Percentiles rank a stretch among this genome's conserved stretches.
These are phyloP conservation scores for Dendrocalamus latiflorus DNA, from an alignment of 202 grass and related monocot species.

Conservation along the genomic window DNA sequence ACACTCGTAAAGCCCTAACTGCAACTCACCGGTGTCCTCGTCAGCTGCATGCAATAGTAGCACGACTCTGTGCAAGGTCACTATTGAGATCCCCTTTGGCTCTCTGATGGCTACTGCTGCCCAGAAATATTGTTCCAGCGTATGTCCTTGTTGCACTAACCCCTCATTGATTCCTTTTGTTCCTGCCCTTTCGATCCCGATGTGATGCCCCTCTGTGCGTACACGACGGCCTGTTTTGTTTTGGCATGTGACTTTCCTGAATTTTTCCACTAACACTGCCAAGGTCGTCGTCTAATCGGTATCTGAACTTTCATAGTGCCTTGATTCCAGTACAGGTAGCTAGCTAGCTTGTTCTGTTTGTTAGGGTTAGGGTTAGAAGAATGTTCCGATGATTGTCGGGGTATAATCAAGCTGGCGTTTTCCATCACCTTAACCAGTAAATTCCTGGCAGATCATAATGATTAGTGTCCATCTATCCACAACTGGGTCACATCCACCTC, in stretches of 20 bases:
- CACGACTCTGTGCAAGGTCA: slow-evolving; percentile 32
- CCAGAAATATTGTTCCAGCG: slow-evolving; percentile 24
- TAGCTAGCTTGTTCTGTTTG: slow-evolving; percentile 37
- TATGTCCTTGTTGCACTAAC: slow-evolving; percentile 34
- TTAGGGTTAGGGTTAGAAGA: slow-evolving; percentile 22
- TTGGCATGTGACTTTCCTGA: slow-evolving; percentile 34
- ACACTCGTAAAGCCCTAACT: slow-evolving; percentile 33
- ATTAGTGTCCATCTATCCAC: background rate
- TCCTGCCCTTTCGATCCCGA: slow-evolving; percentile 42
- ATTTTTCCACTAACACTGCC: slow-evolving; percentile 30
- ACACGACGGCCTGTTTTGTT: slow-evolving; percentile 25
- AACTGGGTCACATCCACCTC: background rate
- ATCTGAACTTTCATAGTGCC: slow-evolving; percentile 5
- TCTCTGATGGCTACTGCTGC: slow-evolving; percentile 22
- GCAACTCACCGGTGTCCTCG: slow-evolving; percentile 36
- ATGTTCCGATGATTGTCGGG: slow-evolving; percentile 12
- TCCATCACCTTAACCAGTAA: slow-evolving; percentile 10
- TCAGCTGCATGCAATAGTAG: slow-evolving; percentile 39
- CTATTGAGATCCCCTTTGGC: slow-evolving; percentile 45
- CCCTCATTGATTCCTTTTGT: slow-evolving; percentile 37
- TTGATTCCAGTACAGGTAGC: slow-evolving; percentile 10
- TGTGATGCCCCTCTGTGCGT: slow-evolving; percentile 20
- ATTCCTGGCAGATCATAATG: slow-evolving; percentile 7
- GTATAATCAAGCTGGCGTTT: slow-evolving; percentile 23
- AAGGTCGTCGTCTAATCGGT: slow-evolving; percentile 24